Evolutionary conservation across 2,329 filamentous ascomycete genomes (phyloP), one percentile per base, ranked within the genome.

Genomic region (Arachnomyces sp.): DNA sequence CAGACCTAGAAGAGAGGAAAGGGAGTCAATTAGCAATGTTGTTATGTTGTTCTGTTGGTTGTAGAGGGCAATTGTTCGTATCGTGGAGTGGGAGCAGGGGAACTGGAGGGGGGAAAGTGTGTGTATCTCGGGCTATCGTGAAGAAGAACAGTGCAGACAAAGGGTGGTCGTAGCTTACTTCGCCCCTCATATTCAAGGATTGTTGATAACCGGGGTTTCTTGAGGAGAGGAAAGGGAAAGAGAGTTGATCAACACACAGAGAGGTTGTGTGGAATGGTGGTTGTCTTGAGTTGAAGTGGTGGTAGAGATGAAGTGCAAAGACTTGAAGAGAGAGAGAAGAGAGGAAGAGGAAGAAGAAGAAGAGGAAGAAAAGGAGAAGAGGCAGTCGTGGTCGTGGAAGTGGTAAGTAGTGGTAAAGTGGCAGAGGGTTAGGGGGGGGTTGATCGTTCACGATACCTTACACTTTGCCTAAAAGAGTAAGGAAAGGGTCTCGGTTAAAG

Each of bases 1-100:
- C 73, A 74, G 60, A 82, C 73, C 77, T 81, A 50, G 30, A 39
- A 4, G 33, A 38, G 40, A 37, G 20, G 13, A 29, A 20, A 28
- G 9, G 20, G 12, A 18, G 36, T 48, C 15, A 36, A 28, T 17
- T 36, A 16, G 34, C 12, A 5, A 25, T 36, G 12, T 12, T 32
- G 31, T 5, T 32, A 4, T 16, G 29, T 40, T 43, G 43, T 34
- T 32, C 5, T 13, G 12, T 5, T 14, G 31, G 31, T 16, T 4
- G n/a, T 4, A 32, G 15, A 5, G 31, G 5, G n/a, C 5, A 13
- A 32, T 32, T 32, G 31, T 16, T 12, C 31, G 8, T 32, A 16
- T 32, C 4, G 4, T 12, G n/a, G 31, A 32, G n/a, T 7, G 12
- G n/a, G 31, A 5, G 12, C 31, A 32, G 5, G 31, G 7, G 31